phyloP scores from a whole-genome alignment of 768 basidiomycete genomes.

The Agaricus blazei region DNA sequence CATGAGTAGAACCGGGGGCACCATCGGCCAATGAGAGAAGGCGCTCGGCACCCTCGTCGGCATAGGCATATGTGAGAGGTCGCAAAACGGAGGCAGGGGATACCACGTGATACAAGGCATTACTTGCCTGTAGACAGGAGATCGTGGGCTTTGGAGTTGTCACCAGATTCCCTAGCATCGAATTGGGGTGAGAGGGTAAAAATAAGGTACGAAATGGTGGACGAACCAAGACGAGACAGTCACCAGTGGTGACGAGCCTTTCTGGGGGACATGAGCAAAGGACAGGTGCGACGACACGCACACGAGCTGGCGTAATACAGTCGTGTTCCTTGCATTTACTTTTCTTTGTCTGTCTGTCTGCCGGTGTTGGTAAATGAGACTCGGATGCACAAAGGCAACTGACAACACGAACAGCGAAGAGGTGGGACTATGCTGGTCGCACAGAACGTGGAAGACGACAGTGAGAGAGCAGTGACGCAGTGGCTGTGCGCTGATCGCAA shows the following conservation, averaged over 20 bases:
- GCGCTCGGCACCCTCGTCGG: constrained; percentile 94
- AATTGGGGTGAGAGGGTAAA: background rate
- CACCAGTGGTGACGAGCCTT: constrained; percentile 97
- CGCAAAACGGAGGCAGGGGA: constrained; percentile 92
- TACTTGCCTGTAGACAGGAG: constrained; percentile 96
- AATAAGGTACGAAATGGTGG: background rate
- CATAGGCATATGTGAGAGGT: constrained; percentile 91
- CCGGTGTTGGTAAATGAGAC: constrained; percentile 18
- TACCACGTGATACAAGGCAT: constrained; percentile 91
- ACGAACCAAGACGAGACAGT: constrained; percentile 91
- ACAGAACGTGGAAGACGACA: background rate
- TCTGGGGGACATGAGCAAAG: constrained; percentile 38
- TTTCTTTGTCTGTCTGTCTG: constrained; percentile 52
- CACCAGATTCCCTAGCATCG: constrained; percentile 83
- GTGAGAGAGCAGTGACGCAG: background rate
- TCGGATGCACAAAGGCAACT: constrained; percentile 24
- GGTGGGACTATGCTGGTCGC: constrained; percentile 62
- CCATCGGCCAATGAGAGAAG: constrained; percentile 74
- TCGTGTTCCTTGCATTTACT: constrained; percentile 99
- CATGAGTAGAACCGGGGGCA: constrained; percentile 36
- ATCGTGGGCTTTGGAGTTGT: constrained; percentile 78
- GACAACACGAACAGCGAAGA: constrained; percentile 89
- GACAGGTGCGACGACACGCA: constrained; percentile 10
- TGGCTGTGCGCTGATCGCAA: no score
- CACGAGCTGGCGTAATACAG: constrained; percentile 80